Conservation (phyloP, 495 filamentous ascomycete species). For the Podospora pseudocomata region DNA sequence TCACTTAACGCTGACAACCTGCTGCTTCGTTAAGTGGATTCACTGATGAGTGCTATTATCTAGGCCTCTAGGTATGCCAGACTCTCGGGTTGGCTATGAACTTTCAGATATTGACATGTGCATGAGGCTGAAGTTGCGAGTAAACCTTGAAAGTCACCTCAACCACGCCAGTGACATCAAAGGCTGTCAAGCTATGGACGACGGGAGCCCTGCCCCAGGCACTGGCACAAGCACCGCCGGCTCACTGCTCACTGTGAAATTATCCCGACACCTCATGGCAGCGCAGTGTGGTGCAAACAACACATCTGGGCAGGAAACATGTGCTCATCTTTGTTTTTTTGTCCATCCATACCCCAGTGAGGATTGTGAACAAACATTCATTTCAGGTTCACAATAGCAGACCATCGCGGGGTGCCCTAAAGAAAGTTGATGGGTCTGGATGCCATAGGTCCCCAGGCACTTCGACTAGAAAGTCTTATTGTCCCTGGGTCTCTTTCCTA, state of each 20-base stretch:
- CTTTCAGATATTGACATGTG: too few relatives aligned
- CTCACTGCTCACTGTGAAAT: background rate
- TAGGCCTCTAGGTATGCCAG: too few relatives aligned
- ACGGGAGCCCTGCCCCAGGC: background rate
- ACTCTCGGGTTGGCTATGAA: too few relatives aligned
- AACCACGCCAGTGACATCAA: background rate
- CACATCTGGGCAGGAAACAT: background rate
- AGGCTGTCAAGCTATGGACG: background rate
- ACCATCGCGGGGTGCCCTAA: background rate
- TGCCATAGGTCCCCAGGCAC: background rate
- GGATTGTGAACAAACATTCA: background rate
- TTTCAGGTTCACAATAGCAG: background rate
- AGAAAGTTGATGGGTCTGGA: background rate
- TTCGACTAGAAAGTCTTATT: background rate
- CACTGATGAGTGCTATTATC: background rate
- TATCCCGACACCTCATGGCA: background rate
- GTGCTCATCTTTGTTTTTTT: background rate
- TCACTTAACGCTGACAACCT: background rate
- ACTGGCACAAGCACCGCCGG: background rate
- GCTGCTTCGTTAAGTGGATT: background rate
- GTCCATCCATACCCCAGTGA: too few relatives aligned
- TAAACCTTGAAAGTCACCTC: background rate
- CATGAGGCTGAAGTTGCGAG: too few relatives aligned
- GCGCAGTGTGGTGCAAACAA: background rate
- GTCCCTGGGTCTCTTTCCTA: background rate